These are phyloP conservation scores for Aspergillus cavernicola DNA, from an alignment of 495 filamentous ascomycete genomes.

Conservation along the genomic window DNA sequence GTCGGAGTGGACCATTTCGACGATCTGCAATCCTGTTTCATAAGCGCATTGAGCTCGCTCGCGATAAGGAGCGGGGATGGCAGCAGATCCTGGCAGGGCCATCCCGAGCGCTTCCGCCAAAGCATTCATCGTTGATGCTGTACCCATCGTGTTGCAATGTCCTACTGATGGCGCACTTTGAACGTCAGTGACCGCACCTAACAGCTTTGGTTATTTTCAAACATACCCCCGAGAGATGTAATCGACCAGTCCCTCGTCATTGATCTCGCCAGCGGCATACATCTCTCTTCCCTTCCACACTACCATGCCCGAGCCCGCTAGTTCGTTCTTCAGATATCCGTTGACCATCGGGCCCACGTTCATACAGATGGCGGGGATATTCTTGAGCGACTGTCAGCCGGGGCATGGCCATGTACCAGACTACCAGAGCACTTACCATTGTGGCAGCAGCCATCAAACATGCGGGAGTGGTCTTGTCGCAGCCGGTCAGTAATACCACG, in stretches of 20 bases:
- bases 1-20: conserved; percentile 52
- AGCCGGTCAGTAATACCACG: conserved; percentile 54
- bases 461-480: conserved; percentile 56
- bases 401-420: not conserved
- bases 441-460: conserved; percentile 55
- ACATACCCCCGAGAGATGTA: conserved; percentile 46
- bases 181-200: not conserved
- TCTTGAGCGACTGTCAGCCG: conserved; percentile 20
- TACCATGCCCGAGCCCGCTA: conserved; percentile 46
- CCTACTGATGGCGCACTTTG: conserved; percentile 47
- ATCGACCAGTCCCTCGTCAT: conserved; percentile 45
- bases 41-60: conserved; percentile 52
- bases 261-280: conserved; percentile 49
- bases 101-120: conserved; percentile 54
- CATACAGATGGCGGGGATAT: conserved; percentile 53
- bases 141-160: conserved; percentile 57
- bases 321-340: conserved; percentile 41
- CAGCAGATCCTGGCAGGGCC: conserved; percentile 52
- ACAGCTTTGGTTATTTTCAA: not conserved
- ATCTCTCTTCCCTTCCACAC: conserved; percentile 52
- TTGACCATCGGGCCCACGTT: conserved; percentile 57
- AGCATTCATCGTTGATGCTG: conserved; percentile 56
- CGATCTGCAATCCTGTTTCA: conserved; percentile 49
- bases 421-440: conserved; percentile 32
- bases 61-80: conserved; percentile 51